Percentiles rank a stretch among this genome's conserved stretches.
These are phyloP conservation scores for Lineolata rhizophorae DNA, from an alignment of 495 filamentous ascomycete species.

Conservation along the genomic window DNA sequence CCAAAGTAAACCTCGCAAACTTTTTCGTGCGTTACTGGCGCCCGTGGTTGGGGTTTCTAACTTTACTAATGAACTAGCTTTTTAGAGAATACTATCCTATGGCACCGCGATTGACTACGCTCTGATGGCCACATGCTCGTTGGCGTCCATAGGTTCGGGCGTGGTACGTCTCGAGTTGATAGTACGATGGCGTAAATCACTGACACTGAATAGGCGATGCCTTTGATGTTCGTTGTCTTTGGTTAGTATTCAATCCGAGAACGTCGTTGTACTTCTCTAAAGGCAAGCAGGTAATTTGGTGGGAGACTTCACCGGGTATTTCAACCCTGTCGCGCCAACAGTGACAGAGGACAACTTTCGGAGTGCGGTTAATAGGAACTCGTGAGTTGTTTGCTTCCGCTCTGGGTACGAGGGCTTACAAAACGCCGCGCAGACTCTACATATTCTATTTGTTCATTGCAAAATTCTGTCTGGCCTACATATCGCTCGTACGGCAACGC, in stretches of 20 bases:
- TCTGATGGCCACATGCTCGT: constrained; percentile 4
- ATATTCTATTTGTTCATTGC: constrained; percentile 41
- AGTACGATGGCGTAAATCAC: neutral
- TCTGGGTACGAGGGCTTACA: neutral
- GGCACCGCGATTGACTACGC: constrained; percentile 8
- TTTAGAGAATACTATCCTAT: constrained; percentile 11
- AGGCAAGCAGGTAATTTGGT: constrained; percentile 6
- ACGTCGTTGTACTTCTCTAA: neutral
- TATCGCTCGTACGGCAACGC: constrained; percentile 25
- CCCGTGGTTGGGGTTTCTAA: constrained; percentile 1
- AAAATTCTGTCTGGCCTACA: constrained; percentile 32
- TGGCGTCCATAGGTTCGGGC: constrained; percentile 13
- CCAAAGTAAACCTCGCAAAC: neutral
- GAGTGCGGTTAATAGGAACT: constrained; percentile 6
- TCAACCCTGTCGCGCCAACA: constrained; percentile 5
- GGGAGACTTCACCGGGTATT: constrained; percentile 10
- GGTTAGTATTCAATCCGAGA: constrained; percentile 2
- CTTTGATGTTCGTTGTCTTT: constrained; percentile 12
- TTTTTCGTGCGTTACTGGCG: neutral
- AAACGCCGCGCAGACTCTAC: constrained; percentile 18
- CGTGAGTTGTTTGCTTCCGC: constrained; percentile 4
- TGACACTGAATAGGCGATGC: constrained; percentile 6
- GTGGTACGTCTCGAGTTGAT: constrained; percentile 4
- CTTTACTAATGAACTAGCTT: constrained; percentile 8
- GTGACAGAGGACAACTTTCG: constrained; percentile 10